These are phyloP conservation scores for Aspergillus glaucus DNA, from an alignment of 2,329 filamentous ascomycete genomes.

Conservation along the genomic window DNA sequence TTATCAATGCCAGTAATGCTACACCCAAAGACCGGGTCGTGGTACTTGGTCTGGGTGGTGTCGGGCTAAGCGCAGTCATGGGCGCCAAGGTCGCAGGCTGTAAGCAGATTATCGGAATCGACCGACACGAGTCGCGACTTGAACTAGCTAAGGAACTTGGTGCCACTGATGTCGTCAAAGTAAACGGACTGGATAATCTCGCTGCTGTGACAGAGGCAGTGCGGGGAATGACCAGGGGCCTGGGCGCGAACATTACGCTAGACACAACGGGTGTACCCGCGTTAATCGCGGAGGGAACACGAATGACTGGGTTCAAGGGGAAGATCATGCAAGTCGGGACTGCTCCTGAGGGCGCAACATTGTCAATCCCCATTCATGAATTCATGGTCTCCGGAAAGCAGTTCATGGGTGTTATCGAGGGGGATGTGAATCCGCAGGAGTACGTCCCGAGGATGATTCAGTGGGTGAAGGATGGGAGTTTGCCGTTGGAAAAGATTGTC, in stretches of 20 bases:
- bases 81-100: conserved; percentile 41
- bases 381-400: conserved; percentile 46
- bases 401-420: conserved; percentile 45
- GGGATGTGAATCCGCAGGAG: conserved; percentile 34
- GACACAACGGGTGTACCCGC: conserved; percentile 46
- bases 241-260: conserved; percentile 42
- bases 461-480: conserved; percentile 43
- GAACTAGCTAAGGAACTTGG: conserved; percentile 36
- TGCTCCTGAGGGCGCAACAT: conserved; percentile 37
- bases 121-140: conserved; percentile 31
- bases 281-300: conserved; percentile 39
- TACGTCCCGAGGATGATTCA: conserved; percentile 45
- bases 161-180: conserved; percentile 31
- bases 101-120: conserved; percentile 37
- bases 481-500: conserved; percentile 43
- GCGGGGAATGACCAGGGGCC: conserved; percentile 21
- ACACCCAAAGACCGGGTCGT: conserved; percentile 32
- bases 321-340: conserved; percentile 48
- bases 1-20: conserved; percentile 34
- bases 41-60: conserved; percentile 42
- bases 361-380: conserved; percentile 39
- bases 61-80: conserved; percentile 45
- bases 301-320: conserved; percentile 40
- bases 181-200: background rate
- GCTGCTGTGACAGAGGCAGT: background rate